Evolutionary conservation across 768 basidiomycete species (phyloP).

Genomic region (Naganishia vaughanmartiniae): DNA sequence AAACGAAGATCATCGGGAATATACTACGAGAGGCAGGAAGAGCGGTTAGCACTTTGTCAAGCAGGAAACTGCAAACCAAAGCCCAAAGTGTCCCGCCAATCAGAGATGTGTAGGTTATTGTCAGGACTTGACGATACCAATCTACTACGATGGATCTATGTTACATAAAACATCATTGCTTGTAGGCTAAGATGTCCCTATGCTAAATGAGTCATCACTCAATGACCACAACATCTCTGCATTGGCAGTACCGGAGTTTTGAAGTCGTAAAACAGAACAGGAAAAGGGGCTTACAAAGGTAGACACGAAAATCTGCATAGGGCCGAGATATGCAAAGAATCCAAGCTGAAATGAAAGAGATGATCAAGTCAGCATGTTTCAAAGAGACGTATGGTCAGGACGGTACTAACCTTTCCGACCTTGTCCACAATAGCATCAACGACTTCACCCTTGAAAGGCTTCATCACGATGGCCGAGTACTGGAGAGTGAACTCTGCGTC

Average conservation of each 20-base stretch:
- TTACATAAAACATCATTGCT: constrained; percentile 52
- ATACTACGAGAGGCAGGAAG: constrained; percentile 33
- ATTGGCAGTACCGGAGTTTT: background rate
- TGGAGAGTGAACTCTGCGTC: constrained; percentile 93
- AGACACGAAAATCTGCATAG: constrained; percentile 88
- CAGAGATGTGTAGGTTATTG: constrained; percentile 9
- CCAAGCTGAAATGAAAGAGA: constrained; percentile 69
- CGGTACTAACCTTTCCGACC: constrained; percentile 77
- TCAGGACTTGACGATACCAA: constrained; percentile 50
- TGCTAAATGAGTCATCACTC: constrained; percentile 52
- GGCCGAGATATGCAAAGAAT: constrained; percentile 95
- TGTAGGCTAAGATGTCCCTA: constrained; percentile 53
- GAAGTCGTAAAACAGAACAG: background rate
- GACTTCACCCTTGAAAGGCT: constrained; percentile 99
- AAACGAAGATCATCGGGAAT: constrained; percentile 70
- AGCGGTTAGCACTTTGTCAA: background rate
- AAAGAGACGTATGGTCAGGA: background rate
- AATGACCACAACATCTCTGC: constrained; percentile 17
- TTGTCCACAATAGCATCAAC: constrained; percentile 94
- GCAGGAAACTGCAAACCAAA: background rate
- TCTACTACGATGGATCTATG: constrained; percentile 53
- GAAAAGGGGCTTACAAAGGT: constrained; percentile 67
- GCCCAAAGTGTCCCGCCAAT: background rate
- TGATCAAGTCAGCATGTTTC: background rate
- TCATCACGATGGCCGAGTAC: constrained; percentile 96